These are phyloP conservation scores for Rubus parviflorus DNA, from an alignment of 306 rosid genomes.

Conservation along the genomic window DNA sequence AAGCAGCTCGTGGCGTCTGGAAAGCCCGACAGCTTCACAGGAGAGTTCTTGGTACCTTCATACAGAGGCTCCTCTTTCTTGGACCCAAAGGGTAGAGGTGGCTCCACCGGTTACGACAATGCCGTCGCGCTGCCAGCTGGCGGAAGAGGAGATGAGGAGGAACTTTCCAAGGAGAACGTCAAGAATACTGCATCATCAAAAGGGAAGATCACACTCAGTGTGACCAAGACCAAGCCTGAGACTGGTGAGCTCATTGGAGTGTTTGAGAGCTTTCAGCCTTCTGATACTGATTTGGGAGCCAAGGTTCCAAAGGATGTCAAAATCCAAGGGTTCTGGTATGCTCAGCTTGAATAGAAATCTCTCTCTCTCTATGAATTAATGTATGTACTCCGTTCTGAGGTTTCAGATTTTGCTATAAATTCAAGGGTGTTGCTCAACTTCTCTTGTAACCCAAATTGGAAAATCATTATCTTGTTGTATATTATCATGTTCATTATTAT, in stretches of 20 bases:
- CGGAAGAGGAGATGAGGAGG: constrained; percentile 97
- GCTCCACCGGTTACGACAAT: constrained; percentile 82
- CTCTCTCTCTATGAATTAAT: constrained; percentile 5
- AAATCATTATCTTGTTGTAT: constrained; percentile 20
- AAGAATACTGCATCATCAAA: constrained; percentile 69
- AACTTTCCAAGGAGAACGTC: constrained; percentile 73
- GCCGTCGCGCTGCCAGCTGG: constrained; percentile 92
- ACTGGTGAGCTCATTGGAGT: constrained; percentile 91
- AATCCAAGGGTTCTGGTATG: constrained; percentile 95
- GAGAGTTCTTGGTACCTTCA: constrained; percentile 78
- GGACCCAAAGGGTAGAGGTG: constrained; percentile 99
- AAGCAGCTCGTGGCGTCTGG: constrained; percentile 92
- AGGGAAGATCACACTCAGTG: constrained; percentile 85
- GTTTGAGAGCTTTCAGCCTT: constrained; percentile 88
- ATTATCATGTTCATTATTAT: constrained; percentile 2
- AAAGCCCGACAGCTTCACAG: constrained; percentile 66
- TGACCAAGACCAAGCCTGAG: constrained; percentile 81
- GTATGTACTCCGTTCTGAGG: constrained; percentile 20
- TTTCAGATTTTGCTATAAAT: constrained; percentile 50
- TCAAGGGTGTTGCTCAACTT: constrained; percentile 31
- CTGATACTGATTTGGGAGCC: constrained; percentile 97
- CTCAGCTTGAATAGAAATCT: constrained; percentile 78
- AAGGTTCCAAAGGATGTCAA: constrained; percentile 92
- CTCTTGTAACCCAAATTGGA: constrained; percentile 26
- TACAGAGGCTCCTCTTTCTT: constrained; percentile 93